Base-by-base conservation (phyloP, 148 eudicot species). In the Vaccinium myrtillus region DNA sequence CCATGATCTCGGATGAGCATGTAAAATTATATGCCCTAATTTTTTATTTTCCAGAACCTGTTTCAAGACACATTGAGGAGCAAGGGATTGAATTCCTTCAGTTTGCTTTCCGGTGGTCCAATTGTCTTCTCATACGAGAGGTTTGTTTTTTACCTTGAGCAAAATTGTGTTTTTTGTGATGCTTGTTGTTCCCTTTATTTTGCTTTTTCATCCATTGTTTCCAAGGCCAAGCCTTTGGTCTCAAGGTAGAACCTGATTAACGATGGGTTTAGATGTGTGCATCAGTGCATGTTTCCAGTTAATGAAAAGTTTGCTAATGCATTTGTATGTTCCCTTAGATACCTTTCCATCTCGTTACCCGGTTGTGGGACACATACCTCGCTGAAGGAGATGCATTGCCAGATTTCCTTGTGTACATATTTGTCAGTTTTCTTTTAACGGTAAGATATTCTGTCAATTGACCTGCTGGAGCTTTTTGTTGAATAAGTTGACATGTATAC, bases 321-420 rank as follows among this genome's bases (percentile, higher is more conserved):
- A 14, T 39, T 21, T 86, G 18, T 27, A 25, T 55, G n/a, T 55
- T 46, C n/a, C 81, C 25, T 78, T 86, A 97, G 99, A 93, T 97
- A 53, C 99, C 99, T n/a, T 97, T 95, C 85, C 86, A 91, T 86
- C 98, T 97, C 18, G 96, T 97, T 67, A 95, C 92, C 65, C 98
- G 99, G 56, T 94, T 97, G 87, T 97, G 98, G 99, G 99, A 97
- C 91, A 97, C 99, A 59, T 97, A 97, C 89, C 98, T 97, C 80
- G 99, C 99, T 19, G 99, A 95, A 94, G 99, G 99, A 43, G 99
- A 97, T 87, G 99, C 99, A 69, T 88, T 97, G 82, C 99, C 99
- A 71, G 99, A 97, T 83, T 95, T 97, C 87, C 99, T 95, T 6
- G 95, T 97, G 87, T 97, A 97, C 87, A 97, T 97, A 90, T 91